phyloP scores from a whole-genome alignment of 2,329 filamentous ascomycete genomes.

The Scedosporium apiospermum region DNA sequence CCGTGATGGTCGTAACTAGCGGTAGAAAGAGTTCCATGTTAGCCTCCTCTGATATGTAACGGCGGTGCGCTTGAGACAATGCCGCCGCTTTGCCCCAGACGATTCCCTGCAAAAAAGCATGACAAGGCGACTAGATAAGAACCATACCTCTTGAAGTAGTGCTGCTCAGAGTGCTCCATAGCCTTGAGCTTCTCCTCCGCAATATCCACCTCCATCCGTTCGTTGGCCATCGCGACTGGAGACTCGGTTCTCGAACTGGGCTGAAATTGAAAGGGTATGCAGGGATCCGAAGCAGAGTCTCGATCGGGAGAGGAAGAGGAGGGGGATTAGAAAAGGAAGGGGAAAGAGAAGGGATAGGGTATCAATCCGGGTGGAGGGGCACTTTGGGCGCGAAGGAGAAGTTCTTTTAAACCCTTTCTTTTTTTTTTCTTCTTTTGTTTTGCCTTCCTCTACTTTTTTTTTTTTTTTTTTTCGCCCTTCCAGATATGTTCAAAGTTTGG shows the following conservation, averaged over 20 bases:
- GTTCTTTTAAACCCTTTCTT: not conserved
- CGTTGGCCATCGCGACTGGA: constrained; percentile 27
- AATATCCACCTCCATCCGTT: constrained; percentile 49
- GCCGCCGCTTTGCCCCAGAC: no score
- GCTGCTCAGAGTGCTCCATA: constrained; percentile 91
- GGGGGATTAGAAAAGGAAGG: not conserved
- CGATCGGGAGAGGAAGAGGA: not conserved
- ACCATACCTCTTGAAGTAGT: constrained; percentile 93
- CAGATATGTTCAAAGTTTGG: not conserved
- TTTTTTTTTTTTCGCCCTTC: not conserved
- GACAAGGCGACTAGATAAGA: not conserved
- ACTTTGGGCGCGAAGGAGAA: not conserved
- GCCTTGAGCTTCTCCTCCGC: constrained; percentile 55
- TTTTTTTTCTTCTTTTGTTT: not conserved
- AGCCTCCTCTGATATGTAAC: not conserved
- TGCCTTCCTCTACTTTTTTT: not conserved
- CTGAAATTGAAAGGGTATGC: not conserved
- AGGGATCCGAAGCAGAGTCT: not conserved
- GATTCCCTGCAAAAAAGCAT: no score
- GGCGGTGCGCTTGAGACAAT: no score
- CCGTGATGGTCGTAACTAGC: constrained; percentile 95
- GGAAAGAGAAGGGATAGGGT: not conserved
- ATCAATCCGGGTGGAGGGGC: not conserved
- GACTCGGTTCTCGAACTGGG: not conserved
- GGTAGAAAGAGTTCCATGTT: constrained; percentile 1